These are phyloP conservation scores for Hyphopichia buzzinii DNA, from an alignment of 1,139 yeast genomes.

Conservation along the genomic window DNA sequence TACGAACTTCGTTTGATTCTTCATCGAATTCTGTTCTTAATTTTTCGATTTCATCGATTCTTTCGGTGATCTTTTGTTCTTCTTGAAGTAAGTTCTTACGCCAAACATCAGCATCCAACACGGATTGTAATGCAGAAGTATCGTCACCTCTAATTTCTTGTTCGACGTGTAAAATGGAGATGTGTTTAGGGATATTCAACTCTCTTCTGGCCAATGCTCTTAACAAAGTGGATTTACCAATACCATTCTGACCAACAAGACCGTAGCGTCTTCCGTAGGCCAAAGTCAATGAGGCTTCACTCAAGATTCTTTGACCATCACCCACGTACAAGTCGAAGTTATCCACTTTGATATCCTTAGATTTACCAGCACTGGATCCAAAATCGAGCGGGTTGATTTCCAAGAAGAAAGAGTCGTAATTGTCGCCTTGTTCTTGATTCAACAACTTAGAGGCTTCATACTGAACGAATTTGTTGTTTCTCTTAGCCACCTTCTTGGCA, in stretches of 20 bases:
- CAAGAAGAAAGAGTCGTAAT: conserved; percentile 91
- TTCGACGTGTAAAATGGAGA: conserved; percentile 93
- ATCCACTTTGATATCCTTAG: conserved; percentile 91
- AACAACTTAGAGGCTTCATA: conserved; percentile 92
- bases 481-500: conserved; percentile 93
- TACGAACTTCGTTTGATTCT: conserved; percentile 74
- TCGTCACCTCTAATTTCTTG: conserved; percentile 97
- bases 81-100: conserved; percentile 82
- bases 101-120: conserved; percentile 98
- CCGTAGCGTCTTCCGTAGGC: conserved; percentile 96
- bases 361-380: conserved; percentile 88
- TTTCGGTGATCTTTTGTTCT: conserved; percentile 68
- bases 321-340: conserved; percentile 93
- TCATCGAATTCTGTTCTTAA: conserved; percentile 75
- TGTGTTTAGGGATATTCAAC: conserved; percentile 88
- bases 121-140: conserved; percentile 84
- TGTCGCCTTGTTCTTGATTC: conserved; percentile 59
- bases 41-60: conserved; percentile 71
- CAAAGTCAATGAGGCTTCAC: conserved; percentile 82
- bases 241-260: conserved; percentile 98
- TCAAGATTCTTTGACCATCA: conserved; percentile 87
- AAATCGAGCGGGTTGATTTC: conserved; percentile 93
- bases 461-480: conserved; percentile 81
- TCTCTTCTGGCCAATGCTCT: conserved; percentile 93
- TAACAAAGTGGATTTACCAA: conserved; percentile 93